phyloP scores from a whole-genome alignment of 2,329 filamentous ascomycete genomes.

The Fusarium beomiforme region DNA sequence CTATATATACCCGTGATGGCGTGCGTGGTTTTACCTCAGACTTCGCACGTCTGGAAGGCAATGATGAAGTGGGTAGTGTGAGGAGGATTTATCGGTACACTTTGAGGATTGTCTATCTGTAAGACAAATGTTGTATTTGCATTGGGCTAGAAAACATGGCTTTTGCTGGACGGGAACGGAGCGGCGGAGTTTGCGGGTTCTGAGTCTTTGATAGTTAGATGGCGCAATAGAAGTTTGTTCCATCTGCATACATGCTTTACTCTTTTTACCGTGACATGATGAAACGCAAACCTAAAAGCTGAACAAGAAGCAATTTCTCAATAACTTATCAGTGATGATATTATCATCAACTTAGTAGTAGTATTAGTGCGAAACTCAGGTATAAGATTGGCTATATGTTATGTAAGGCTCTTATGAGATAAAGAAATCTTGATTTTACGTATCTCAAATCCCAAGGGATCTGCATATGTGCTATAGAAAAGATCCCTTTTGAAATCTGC shows the following conservation, averaged over 20 bases:
- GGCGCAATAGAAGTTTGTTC: slow-evolving; percentile 38
- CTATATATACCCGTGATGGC: slow-evolving; percentile 36
- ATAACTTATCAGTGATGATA: background rate
- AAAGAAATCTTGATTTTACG: background rate
- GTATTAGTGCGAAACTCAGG: background rate
- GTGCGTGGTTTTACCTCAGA: background rate
- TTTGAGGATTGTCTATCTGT: slow-evolving; percentile 31
- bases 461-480: slow-evolving; percentile 55
- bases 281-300: background rate
- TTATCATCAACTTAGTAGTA: too few species aligned
- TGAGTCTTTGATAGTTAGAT: slow-evolving; percentile 42
- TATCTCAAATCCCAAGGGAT: background rate
- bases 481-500: slow-evolving; percentile 81
- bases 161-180: slow-evolving; percentile 44
- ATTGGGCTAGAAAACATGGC: slow-evolving; percentile 42
- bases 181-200: slow-evolving; percentile 49
- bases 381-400: background rate
- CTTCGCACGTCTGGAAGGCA: slow-evolving; percentile 9
- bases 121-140: slow-evolving; percentile 41
- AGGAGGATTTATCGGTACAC: slow-evolving; percentile 23
- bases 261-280: background rate
- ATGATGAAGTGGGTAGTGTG: slow-evolving; percentile 12
- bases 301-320: background rate
- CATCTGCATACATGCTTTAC: background rate
- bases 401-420: background rate